phyloP scores from a whole-genome alignment of 371 early-diverging fungal genomes.

The Circinella umbellata region DNA sequence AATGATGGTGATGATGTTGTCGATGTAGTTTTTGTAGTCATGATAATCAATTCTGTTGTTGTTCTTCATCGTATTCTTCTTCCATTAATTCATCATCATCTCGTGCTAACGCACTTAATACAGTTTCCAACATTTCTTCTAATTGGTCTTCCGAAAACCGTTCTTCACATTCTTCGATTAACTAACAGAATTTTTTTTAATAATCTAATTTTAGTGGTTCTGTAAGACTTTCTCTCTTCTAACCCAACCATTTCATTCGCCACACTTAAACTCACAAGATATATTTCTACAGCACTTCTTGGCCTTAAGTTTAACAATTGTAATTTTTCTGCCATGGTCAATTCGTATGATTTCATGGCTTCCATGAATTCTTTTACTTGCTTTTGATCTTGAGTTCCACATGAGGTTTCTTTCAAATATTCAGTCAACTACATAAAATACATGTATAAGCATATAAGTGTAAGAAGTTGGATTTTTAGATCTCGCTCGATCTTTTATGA shows the following conservation, averaged over 20 bases:
- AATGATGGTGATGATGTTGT: no score
- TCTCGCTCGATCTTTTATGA: conserved; percentile 1
- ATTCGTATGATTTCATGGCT: conserved; percentile 37
- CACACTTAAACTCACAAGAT: conserved; percentile 43
- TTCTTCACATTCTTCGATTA: conserved; percentile 72
- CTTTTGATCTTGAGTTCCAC: conserved; percentile 52
- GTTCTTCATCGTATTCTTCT: conserved; percentile 47
- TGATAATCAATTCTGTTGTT: conserved; percentile 20
- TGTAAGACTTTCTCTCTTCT: neutral
- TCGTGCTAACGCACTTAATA: conserved; percentile 44
- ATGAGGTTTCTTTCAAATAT: conserved; percentile 52
- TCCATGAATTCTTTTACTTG: conserved; percentile 48
- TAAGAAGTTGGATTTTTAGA: no score
- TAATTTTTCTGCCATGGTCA: conserved; percentile 67
- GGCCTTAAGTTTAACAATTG: conserved; percentile 69
- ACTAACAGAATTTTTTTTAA: conserved; percentile 25
- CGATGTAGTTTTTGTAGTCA: no score
- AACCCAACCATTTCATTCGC: neutral
- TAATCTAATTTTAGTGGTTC: neutral
- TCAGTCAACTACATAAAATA: conserved; percentile 42
- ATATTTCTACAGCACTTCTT: conserved; percentile 61
- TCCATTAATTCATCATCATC: conserved; percentile 48
- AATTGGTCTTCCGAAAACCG: conserved; percentile 56
- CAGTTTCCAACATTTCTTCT: conserved; percentile 44
- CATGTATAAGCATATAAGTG: no score